Base-by-base conservation (phyloP, 176 grass and related monocot species). In the Elymus sibiricus region DNA sequence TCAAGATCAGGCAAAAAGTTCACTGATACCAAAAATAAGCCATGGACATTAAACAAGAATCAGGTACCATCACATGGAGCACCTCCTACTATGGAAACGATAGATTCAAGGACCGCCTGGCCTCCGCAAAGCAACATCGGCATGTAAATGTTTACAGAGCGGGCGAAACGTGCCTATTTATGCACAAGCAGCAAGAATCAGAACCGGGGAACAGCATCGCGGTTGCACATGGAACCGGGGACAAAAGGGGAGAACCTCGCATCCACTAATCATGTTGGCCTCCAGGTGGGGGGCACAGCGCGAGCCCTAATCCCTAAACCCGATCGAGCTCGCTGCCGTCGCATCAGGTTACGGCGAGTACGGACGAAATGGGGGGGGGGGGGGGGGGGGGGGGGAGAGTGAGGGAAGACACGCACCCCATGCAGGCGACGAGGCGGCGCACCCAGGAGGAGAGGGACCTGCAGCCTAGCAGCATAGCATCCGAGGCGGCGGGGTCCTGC, bases 391-490 rank as follows among this genome's bases (percentile, higher is more conserved):
- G n/a, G n/a, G 39, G 29, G 70, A 66, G 12, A 49, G 62, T 77
- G 7, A 39, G 70, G 63, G 26, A 11, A 77, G 53, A 81, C 86
- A 88, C 89, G 83, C 47, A 98, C 95, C 95, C 93, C 95, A 98
- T 98, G 87, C 87, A 93, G 77, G 87, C 89, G 88, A 98, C 89
- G 76, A 98, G 70, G 31, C 88, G 93, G 71, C 87, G 87, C 62
- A 90, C 90, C 95, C 93, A 95, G 78, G 89, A 82, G 76, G 87
- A 73, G 86, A 93, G 58, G 67, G 93, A 93, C 89, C 89, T 87
- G 91, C 89, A 88, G 74, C 87, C 67, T 63, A 92, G 89, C 93
- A 98, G 94, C 81, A 83, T 90, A 79, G 82, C 86, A 85, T 76
- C 46, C 74, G 74, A 19, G 26, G 73, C 25, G 43, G 25, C 25